A percentile compares a stretch with the other conserved stretches of the same genome.
These are phyloP conservation scores for Colletotrichum sp. DNA, from an alignment of 2,329 filamentous ascomycete species.

Conservation along the genomic window DNA sequence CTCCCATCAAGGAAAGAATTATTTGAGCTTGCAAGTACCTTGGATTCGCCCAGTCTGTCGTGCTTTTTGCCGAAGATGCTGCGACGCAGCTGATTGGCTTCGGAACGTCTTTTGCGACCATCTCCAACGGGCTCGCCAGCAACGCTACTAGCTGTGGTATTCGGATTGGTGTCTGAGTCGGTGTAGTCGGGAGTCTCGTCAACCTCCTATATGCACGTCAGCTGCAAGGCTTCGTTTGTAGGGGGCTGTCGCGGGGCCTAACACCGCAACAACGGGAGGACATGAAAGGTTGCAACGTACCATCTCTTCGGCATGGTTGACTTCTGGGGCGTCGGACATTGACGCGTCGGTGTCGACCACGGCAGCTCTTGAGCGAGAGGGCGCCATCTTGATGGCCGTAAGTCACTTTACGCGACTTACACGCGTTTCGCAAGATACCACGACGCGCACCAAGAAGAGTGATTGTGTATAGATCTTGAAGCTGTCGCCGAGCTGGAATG, in stretches of 20 bases:
- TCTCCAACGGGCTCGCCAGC: slow-evolving; percentile 76
- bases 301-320: slow-evolving; percentile 53
- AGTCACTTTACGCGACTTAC: slow-evolving; percentile 62
- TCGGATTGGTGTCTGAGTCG: slow-evolving; percentile 71
- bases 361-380: slow-evolving; percentile 55
- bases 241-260: background rate
- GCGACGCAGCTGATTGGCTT: slow-evolving; percentile 87
- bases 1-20: background rate
- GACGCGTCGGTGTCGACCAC: slow-evolving; percentile 66
- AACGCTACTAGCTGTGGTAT: slow-evolving; percentile 82
- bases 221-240: background rate
- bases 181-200: slow-evolving; percentile 72
- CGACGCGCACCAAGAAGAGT: background rate
- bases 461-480: slow-evolving; percentile 12
- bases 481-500: background rate
- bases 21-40: slow-evolving; percentile 59
- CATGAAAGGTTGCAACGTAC: slow-evolving; percentile 36
- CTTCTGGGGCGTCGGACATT: slow-evolving; percentile 64
- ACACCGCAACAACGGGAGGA: background rate
- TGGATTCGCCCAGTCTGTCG: slow-evolving; percentile 87
- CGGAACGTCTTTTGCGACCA: slow-evolving; percentile 83
- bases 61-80: slow-evolving; percentile 96
- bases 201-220: slow-evolving; percentile 50
- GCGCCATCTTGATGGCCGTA: slow-evolving; percentile 52
- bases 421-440: slow-evolving; percentile 45